These are phyloP conservation scores for Tylopilus rubrobrunneus DNA, from an alignment of 768 basidiomycete genomes.

Conservation along the genomic window DNA sequence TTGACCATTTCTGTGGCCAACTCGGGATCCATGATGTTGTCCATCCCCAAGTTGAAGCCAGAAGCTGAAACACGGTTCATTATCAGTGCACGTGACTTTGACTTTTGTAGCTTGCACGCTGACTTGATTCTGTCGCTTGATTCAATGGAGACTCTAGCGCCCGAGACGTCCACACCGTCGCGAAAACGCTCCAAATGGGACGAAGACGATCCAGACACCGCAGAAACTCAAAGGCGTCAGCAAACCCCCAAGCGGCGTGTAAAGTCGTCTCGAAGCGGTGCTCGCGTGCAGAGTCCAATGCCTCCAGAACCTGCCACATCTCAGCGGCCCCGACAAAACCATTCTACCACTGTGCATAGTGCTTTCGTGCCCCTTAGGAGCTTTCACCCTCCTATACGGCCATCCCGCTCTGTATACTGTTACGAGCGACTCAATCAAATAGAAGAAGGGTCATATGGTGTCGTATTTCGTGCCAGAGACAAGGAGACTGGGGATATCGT, in stretches of 20 bases:
- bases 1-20: conserved; percentile 24
- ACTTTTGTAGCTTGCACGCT: not conserved
- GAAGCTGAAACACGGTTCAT: too few relatives aligned
- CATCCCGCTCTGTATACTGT: conserved; percentile 90
- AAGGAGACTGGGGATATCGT: conserved; percentile 95
- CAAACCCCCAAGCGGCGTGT: conserved; percentile 52
- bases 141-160: too few relatives aligned
- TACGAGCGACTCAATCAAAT: conserved; percentile 97
- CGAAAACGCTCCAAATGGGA: conserved; percentile 80
- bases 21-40: conserved; percentile 25
- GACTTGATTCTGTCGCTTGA: too few relatives aligned
- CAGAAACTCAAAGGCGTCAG: conserved; percentile 31
- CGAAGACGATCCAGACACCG: conserved; percentile 41
- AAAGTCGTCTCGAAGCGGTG: conserved; percentile 35
- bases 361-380: conserved; percentile 72
- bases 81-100: conserved; percentile 11
- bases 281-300: conserved; percentile 10
- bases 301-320: conserved; percentile 15
- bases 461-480: conserved; percentile 95
- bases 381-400: conserved; percentile 70
- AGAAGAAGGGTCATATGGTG: conserved; percentile 97
- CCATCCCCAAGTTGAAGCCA: conserved; percentile 2
- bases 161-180: conserved; percentile 47
- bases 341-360: conserved; percentile 43
- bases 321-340: conserved; percentile 11